Conservation (phyloP, 768 basidiomycete species). For the Boletus patriciae region DNA sequence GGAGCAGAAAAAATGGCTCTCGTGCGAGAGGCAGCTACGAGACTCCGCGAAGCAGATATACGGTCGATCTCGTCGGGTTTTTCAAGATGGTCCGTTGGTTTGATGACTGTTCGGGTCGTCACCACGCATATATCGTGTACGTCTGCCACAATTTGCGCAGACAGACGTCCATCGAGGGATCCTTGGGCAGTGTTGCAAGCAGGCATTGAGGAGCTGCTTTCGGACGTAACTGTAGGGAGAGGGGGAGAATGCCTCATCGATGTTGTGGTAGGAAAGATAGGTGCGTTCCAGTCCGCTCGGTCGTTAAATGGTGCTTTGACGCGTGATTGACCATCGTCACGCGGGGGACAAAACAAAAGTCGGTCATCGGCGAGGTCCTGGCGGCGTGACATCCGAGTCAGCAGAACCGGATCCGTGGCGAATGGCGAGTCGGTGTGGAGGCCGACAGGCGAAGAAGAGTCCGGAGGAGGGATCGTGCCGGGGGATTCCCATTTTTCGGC, state of each 20-base stretch:
- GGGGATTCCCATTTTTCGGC: constrained; percentile 6
- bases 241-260: background rate
- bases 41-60: background rate
- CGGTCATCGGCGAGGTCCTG: constrained; percentile 3
- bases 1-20: background rate
- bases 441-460: constrained; percentile 22
- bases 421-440: background rate
- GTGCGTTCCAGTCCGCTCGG: background rate
- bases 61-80: background rate
- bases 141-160: background rate
- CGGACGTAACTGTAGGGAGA: background rate
- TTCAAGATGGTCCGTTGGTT: background rate
- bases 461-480: constrained; percentile 13
- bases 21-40: background rate
- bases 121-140: constrained; percentile 11
- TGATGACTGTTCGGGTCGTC: background rate
- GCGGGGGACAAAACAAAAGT: background rate
- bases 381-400: background rate
- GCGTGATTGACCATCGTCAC: background rate
- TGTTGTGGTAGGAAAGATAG: background rate
- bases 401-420: background rate
- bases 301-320: constrained; percentile 5
- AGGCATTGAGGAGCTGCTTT: background rate
- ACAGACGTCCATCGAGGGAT: background rate
- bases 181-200: background rate